Conservation (phyloP, 2,329 filamentous ascomycete species). For the Thelonectria blattea region DNA sequence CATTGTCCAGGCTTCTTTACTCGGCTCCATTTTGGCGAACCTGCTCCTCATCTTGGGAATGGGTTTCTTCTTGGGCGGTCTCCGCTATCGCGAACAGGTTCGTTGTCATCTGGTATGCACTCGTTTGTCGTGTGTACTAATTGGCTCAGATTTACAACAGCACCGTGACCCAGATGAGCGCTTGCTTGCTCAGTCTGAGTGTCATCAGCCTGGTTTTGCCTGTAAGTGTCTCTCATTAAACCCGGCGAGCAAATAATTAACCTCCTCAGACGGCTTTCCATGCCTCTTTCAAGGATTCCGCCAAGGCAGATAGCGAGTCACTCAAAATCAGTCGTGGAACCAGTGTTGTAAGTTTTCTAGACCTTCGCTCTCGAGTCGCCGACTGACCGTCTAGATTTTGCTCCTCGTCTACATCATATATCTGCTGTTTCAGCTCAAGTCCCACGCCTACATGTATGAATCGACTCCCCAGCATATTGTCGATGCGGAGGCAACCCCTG, state of each 20-base stretch:
- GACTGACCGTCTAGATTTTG: constrained; percentile 61
- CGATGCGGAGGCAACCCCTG: constrained; percentile 87
- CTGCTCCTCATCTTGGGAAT: constrained; percentile 89
- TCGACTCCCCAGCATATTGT: constrained; percentile 92
- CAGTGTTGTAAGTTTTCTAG: constrained; percentile 69
- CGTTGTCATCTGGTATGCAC: neutral
- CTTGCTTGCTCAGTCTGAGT: constrained; percentile 86
- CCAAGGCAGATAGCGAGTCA: constrained; percentile 70
- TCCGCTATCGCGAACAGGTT: constrained; percentile 86
- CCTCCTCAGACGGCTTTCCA: constrained; percentile 79
- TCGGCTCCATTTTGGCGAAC: constrained; percentile 90
- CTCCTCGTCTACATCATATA: constrained; percentile 84
- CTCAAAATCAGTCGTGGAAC: constrained; percentile 88
- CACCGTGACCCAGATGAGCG: constrained; percentile 95
- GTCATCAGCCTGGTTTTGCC: constrained; percentile 89
- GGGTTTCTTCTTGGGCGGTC: constrained; percentile 85
- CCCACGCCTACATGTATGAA: constrained; percentile 89
- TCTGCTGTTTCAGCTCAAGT: constrained; percentile 88
- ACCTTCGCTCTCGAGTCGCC: constrained; percentile 20
- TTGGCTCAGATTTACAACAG: constrained; percentile 83
- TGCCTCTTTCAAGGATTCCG: constrained; percentile 74
- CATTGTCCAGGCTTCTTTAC: constrained; percentile 87
- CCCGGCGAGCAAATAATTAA: constrained; percentile 41
- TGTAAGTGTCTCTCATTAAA: constrained; percentile 52
- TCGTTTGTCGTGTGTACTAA: constrained; percentile 1